Evolutionary conservation across 495 filamentous ascomycete genomes (phyloP).

Genomic region (Penicillium samsonianum): DNA sequence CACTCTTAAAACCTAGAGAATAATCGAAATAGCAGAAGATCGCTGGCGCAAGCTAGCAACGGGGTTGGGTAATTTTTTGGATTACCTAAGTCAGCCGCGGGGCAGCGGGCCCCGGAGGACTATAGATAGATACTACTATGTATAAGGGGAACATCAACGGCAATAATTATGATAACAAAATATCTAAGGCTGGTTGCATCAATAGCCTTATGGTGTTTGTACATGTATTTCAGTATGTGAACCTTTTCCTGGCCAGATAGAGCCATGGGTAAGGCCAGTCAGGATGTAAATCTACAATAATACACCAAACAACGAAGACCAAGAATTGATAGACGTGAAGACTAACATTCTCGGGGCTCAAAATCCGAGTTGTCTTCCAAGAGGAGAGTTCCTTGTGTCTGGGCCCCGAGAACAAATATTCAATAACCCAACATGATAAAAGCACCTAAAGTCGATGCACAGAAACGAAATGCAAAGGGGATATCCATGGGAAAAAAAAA

Average conservation of each 20-base stretch:
- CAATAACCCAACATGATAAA: constrained; percentile 15
- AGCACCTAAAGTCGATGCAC: constrained; percentile 10
- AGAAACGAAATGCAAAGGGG: constrained; percentile 29
- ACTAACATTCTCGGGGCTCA: neutral
- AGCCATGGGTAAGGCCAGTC: neutral
- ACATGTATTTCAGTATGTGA: neutral
- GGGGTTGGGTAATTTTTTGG: constrained; percentile 2
- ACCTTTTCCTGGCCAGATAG: neutral
- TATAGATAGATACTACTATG: neutral
- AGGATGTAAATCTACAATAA: neutral
- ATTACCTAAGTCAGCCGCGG: constrained; percentile 7
- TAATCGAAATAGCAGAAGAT: neutral
- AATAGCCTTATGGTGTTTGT: neutral
- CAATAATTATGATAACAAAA: neutral
- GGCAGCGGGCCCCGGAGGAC: constrained; percentile 3
- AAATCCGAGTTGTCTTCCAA: neutral
- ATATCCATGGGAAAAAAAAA: constrained; percentile 39
- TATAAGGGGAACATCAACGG: neutral
- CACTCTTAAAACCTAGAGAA: neutral
- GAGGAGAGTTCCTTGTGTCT: constrained; percentile 4
- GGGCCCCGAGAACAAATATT: constrained; percentile 13
- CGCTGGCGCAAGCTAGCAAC: neutral
- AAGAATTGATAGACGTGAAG: neutral
- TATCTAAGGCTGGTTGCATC: neutral
- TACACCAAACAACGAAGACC: neutral